Evolutionary conservation across 2,329 filamentous ascomycete species (phyloP), one percentile per base, ranked within the genome.

Genomic region (Phialophora expanda): DNA sequence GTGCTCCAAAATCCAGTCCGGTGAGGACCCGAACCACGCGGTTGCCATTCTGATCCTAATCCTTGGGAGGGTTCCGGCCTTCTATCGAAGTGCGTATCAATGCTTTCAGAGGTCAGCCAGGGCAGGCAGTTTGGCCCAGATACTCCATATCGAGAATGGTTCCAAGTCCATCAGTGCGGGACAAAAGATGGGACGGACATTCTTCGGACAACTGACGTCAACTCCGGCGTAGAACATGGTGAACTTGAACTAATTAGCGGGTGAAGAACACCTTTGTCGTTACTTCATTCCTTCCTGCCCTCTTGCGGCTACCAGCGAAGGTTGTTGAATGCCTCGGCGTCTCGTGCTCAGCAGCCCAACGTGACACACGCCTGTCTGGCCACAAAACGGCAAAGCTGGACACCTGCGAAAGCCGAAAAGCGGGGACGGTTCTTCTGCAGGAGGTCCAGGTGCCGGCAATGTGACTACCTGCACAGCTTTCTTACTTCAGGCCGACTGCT

Each of bases 1-100:
- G 34, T 66, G 64, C 32, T 62, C 46, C 4, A 22, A 30, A 4
- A 66, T 61, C 20, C 50, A 58, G 24, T 64, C n/a, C 46, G 53
- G 38, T 8, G 38, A 44, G 6, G 38, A 11, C 38, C 38, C 38
- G 7, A 44, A 44, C 38, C 38, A 44, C 17, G 38, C 38, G 17
- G 38, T 44, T 8, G 38, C 38, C 38, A 44, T 44, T 44, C 17
- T n/a, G 38, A 8, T 44, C 5, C 38, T 44, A 8, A 8, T n/a
- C 17, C 38, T n/a, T 8, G 38, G 38, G n/a, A 41, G 11, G 11
- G 32, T 34, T 30, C 32, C 32, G 11, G 32, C 11, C 38, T 7
- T n/a, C 17, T 8, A 8, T 4, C 20, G 17, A n/a, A n/a, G 14
- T 44, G 17, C 17, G 38, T 41, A 44, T 44, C 17, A 8, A n/a